Evolutionary conservation across 2,329 filamentous ascomycete species (phyloP).

Genomic region (Colletotrichum sp.): DNA sequence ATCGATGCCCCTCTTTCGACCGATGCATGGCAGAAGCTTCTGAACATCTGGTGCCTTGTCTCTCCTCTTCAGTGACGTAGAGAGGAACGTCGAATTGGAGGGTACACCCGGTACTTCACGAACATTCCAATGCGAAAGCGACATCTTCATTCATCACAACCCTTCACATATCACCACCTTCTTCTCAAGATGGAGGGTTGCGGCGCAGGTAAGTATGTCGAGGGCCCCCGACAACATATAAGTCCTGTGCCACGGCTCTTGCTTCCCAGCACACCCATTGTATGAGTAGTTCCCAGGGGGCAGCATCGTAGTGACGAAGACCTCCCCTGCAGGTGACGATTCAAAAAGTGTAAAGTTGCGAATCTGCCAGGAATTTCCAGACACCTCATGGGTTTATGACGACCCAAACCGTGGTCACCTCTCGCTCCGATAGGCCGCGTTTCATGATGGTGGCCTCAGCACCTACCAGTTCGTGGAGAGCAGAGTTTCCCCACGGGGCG

Average conservation of each 20-base stretch:
- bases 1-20: slow-evolving; percentile 3
- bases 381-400: background rate
- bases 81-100: background rate
- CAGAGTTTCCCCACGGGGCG: background rate
- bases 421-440: background rate
- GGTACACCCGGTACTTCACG: background rate
- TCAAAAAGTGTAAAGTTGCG: background rate
- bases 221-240: background rate
- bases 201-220: background rate
- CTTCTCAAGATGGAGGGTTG: background rate
- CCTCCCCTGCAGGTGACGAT: background rate
- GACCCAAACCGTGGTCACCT: background rate
- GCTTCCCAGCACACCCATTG: background rate
- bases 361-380: background rate
- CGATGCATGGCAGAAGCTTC: slow-evolving; percentile 4
- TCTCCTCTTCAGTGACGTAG: background rate
- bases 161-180: background rate
- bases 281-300: background rate
- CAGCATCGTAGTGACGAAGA: background rate
- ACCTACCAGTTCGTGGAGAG: slow-evolving; percentile 1
- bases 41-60: background rate
- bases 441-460: background rate
- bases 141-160: background rate
- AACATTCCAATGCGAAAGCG: background rate
- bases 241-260: background rate